A percentile compares a stretch with the other conserved stretches of the same genome.
These are phyloP conservation scores for Chloranthus sessilifolius DNA, from an alignment of 164 flowering plant genomes.

Conservation along the genomic window DNA sequence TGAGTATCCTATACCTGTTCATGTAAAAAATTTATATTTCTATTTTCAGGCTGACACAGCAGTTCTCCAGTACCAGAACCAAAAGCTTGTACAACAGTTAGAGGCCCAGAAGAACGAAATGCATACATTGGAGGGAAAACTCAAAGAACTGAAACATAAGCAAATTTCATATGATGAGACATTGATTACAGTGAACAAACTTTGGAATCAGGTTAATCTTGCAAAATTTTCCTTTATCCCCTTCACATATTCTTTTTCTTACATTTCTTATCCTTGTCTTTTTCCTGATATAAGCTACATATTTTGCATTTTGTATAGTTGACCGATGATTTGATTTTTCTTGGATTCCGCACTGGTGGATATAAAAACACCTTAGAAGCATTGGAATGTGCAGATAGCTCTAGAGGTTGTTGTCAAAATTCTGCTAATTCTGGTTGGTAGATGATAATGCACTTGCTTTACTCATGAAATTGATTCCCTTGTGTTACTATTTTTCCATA, in stretches of 20 bases:
- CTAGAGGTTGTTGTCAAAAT: conserved; percentile 43
- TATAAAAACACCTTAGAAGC: conserved; percentile 33
- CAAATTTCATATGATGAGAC: conserved; percentile 67
- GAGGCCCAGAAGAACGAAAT: conserved; percentile 70
- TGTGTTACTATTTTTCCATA: conserved; percentile 18
- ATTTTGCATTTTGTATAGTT: conserved; percentile 38
- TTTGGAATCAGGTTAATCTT: conserved; percentile 77
- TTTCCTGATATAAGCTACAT: background rate
- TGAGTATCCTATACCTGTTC: background rate
- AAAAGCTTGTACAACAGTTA: conserved; percentile 81
- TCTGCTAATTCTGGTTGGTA: background rate
- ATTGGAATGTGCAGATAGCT: conserved; percentile 37
- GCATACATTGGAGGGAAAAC: conserved; percentile 58
- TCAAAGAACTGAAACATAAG: conserved; percentile 50
- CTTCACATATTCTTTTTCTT: conserved; percentile 1
- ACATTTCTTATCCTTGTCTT: background rate
- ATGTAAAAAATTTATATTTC: background rate
- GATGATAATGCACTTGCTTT: conserved; percentile 1
- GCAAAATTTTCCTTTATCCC: background rate
- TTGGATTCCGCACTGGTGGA: conserved; percentile 73
- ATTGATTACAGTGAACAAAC: conserved; percentile 53
- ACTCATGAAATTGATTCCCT: conserved; percentile 11
- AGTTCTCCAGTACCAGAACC: conserved; percentile 80
- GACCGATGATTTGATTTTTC: conserved; percentile 72
- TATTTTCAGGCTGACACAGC: conserved; percentile 70